These are phyloP conservation scores for Paecilomyces sp. DNA, from an alignment of 2,329 filamentous ascomycete genomes.

Conservation along the genomic window DNA sequence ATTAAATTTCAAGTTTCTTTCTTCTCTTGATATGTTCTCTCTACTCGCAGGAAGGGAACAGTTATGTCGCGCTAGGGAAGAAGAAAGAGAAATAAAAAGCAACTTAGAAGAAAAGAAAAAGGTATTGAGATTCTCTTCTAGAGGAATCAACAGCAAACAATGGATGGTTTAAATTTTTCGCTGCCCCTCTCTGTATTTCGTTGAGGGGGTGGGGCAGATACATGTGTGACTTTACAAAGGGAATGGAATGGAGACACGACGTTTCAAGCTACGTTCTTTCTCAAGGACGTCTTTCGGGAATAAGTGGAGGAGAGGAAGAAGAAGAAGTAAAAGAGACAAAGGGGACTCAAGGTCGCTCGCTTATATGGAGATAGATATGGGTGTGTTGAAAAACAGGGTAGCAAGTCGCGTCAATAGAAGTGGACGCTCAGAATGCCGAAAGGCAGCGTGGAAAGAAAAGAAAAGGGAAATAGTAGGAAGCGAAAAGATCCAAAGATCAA, in stretches of 20 bases:
- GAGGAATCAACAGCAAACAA: background rate
- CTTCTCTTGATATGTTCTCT: background rate
- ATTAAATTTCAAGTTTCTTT: background rate
- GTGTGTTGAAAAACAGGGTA: background rate
- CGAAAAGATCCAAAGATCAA: too few relatives aligned
- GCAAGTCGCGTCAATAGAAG: slow-evolving; percentile 1
- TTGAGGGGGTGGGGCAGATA: background rate
- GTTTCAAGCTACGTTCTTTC: background rate
- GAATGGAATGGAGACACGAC: background rate
- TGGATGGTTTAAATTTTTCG: background rate
- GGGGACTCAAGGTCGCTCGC: background rate
- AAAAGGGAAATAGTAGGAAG: background rate
- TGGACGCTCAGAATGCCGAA: background rate
- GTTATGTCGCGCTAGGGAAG: background rate
- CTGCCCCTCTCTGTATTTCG: background rate
- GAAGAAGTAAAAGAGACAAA: background rate
- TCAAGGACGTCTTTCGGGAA: background rate
- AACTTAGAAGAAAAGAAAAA: background rate
- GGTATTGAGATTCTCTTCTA: background rate
- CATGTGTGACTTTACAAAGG: background rate
- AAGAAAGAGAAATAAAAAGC: background rate
- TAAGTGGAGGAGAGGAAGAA: slow-evolving; percentile 2
- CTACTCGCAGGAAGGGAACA: background rate
- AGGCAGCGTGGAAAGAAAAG: background rate
- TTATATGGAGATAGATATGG: background rate